Evolutionary conservation across 306 rosid genomes (phyloP), one percentile per base, ranked within the genome.

Genomic region (Geum urbanum): DNA sequence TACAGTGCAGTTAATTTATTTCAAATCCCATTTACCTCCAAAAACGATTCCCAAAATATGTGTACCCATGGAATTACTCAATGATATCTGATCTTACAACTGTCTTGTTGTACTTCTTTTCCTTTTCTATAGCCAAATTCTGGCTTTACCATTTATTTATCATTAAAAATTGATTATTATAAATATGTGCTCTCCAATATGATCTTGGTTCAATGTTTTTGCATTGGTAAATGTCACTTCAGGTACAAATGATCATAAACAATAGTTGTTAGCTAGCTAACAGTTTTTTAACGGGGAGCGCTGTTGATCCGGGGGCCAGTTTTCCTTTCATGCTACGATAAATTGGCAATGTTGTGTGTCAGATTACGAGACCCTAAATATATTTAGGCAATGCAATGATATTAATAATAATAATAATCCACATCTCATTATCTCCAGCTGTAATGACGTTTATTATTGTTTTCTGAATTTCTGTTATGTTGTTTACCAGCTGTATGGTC

Each of bases 341-440:
- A 52, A 52, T 32, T 15, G 20, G 45, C 43, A 64, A 67, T 74
- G 80, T 53, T 77, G 75, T 49, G 60, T 77, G 91, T 74, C 87
- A 80, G 81, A 43, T 55, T 54, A 60, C 70, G 49, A 74, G 66
- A 32, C 44, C 84, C 75, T 76, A 58, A 58, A 63, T 66, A 60
- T 74, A 79, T 78, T 74, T 81, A 81, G 59, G 76, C 76, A 32
- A 32, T 32, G 37, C 3, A 32, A 32, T 32, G 3, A 32, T 32
- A 32, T 32, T 32, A 32, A 32, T 32, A 32, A 73, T 69, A 58
- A 58, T 75, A 51, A 74, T 20, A 54, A 54, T 58, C 59, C 64
- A 35, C 44, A 59, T 59, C 10, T 35, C 64, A 59, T 59, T 70
- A 77, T 45, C 24, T 75, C 91, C 95, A 86, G 87, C 89, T 86